phyloP scores from a whole-genome alignment of 768 basidiomycete genomes.

The Myochromella boudieri region DNA sequence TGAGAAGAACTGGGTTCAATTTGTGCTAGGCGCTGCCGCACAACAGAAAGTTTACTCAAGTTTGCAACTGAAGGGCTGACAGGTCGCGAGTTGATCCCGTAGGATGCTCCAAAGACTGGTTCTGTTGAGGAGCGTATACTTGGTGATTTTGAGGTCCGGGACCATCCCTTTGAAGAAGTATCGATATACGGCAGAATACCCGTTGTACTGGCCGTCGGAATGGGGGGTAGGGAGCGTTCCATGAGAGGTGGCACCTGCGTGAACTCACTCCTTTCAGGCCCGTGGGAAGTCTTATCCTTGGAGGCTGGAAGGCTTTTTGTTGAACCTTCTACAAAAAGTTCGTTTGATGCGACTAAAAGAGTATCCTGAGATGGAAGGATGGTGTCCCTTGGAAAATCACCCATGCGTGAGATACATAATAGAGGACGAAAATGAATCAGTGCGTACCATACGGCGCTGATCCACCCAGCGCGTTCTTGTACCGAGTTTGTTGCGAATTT shows the following conservation, averaged over 20 bases:
- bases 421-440: background rate
- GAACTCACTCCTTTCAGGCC: background rate
- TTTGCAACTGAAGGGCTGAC: slow-evolving; percentile 62
- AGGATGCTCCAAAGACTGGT: slow-evolving; percentile 20
- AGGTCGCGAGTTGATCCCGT: slow-evolving; percentile 14
- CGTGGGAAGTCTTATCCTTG: no score
- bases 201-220: no score
- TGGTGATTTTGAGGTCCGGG: slow-evolving; percentile 23
- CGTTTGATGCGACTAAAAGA: background rate
- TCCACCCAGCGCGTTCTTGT: slow-evolving; percentile 69
- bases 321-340: no score
- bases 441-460: slow-evolving; percentile 68
- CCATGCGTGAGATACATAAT: background rate
- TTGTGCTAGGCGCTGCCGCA: slow-evolving; percentile 64
- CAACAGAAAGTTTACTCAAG: slow-evolving; percentile 60
- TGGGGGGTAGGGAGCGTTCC: slow-evolving; percentile 31
- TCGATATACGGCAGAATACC: no score
- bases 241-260: background rate
- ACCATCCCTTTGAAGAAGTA: no score
- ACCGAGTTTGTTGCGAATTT: slow-evolving; percentile 63
- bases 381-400: slow-evolving; percentile 47
- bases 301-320: no score
- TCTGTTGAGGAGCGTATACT: slow-evolving; percentile 25
- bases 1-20: slow-evolving; percentile 41
- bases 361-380: slow-evolving; percentile 40